These are phyloP conservation scores for Ceratobasidium sp. DNA, from an alignment of 1,284 basidiomycete genomes.

Conservation along the genomic window DNA sequence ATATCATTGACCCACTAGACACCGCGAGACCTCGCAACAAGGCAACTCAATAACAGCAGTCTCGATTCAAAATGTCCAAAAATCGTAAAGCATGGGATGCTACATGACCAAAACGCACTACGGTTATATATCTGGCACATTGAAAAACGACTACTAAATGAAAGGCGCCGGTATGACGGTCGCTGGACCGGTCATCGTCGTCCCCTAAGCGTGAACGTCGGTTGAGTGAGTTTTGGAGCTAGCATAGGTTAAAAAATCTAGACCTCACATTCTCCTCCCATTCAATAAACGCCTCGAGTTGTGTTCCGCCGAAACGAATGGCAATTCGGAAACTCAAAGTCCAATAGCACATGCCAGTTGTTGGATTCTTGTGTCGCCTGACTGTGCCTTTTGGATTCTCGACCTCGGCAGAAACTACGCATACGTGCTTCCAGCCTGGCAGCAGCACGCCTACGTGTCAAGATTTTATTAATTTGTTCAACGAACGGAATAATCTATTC, in stretches of 20 bases:
- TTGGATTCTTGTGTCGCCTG: neutral
- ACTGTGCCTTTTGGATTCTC: neutral
- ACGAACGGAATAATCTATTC: too few species aligned
- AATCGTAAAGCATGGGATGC: too few species aligned
- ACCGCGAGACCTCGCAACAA: too few species aligned
- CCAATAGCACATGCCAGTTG: neutral
- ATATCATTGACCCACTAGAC: too few species aligned
- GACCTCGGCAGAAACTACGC: neutral
- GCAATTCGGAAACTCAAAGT: slow-evolving; percentile 5
- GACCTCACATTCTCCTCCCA: slow-evolving; percentile 16
- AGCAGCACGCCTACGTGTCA: neutral
- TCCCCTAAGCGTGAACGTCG: neutral
- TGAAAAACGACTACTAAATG: neutral
- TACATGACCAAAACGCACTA: too few species aligned
- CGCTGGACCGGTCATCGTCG: slow-evolving; percentile 12
- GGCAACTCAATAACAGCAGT: too few species aligned
- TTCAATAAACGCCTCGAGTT: slow-evolving; percentile 24
- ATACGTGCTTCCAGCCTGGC: slow-evolving; percentile 3
- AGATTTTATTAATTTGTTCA: neutral
- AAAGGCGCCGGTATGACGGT: neutral
- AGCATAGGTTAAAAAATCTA: too few species aligned
- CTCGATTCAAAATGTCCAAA: too few species aligned
- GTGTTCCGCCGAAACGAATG: slow-evolving; percentile 22
- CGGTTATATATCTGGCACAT: too few species aligned
- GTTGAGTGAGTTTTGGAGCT: too few species aligned